These are phyloP conservation scores for Fusarium sp. DNA, from an alignment of 2,329 filamentous ascomycete genomes.

Conservation along the genomic window DNA sequence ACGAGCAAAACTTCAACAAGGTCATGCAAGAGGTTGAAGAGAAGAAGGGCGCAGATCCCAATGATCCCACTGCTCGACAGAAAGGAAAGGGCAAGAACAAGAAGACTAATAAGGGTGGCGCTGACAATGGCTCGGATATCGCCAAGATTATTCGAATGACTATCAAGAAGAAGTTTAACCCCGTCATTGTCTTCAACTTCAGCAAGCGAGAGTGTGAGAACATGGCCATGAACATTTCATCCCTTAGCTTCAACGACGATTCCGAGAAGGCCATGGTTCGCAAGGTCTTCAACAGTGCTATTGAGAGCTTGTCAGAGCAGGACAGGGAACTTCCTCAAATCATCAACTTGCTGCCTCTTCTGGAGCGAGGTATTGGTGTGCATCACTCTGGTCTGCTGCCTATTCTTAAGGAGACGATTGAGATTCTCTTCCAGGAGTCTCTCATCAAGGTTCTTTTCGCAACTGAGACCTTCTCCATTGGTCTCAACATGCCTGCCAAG, in stretches of 20 bases:
- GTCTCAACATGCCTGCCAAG: conserved; percentile 98
- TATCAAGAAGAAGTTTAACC: conserved; percentile 96
- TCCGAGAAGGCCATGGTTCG: conserved; percentile 94
- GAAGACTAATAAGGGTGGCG: conserved; percentile 89
- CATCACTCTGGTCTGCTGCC: conserved; percentile 96
- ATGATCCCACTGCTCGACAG: conserved; percentile 80
- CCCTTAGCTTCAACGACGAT: conserved; percentile 93
- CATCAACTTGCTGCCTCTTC: conserved; percentile 84
- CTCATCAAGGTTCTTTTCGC: conserved; percentile 98
- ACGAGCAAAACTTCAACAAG: conserved; percentile 96
- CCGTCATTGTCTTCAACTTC: conserved; percentile 99
- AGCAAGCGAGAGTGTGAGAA: conserved; percentile 97
- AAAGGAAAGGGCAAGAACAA: conserved; percentile 94
- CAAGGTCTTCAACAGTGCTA: conserved; percentile 93
- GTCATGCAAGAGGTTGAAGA: conserved; percentile 92
- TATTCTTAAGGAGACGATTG: conserved; percentile 97
- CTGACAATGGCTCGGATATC: conserved; percentile 81
- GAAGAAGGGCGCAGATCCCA: conserved; percentile 85
- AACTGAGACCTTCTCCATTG: conserved; percentile 98
- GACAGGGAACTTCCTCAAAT: conserved; percentile 92
- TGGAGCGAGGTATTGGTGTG: conserved; percentile 93
- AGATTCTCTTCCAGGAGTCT: conserved; percentile 98
- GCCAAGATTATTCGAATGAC: conserved; percentile 99
- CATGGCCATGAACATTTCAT: conserved; percentile 86
- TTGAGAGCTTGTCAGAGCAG: conserved; percentile 91